phyloP scores from a whole-genome alignment of 805 yeast species.

The Barnettozyma vustinii region DNA sequence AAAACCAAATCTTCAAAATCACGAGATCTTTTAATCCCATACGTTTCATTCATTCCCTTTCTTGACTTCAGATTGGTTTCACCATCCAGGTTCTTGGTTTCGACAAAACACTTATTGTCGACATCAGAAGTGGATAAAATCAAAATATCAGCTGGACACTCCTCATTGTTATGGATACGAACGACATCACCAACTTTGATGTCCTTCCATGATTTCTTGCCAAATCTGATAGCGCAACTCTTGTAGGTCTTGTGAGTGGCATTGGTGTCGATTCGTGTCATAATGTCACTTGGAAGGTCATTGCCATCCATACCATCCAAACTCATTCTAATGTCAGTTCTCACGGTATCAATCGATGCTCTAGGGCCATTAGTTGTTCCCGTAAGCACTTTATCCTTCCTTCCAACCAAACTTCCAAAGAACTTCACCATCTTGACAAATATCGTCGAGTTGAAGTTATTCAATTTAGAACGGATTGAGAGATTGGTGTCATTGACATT shows the following conservation, averaged over 20 bases:
- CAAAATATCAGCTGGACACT: slow-evolving; percentile 71
- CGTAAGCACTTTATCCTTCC: slow-evolving; percentile 10
- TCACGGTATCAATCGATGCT: slow-evolving; percentile 15
- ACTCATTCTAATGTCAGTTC: slow-evolving; percentile 8
- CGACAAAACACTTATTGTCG: slow-evolving; percentile 66
- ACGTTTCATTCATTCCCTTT: slow-evolving; percentile 58
- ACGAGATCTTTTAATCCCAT: slow-evolving; percentile 39
- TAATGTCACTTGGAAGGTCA: slow-evolving; percentile 4
- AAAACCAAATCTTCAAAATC: slow-evolving; percentile 47
- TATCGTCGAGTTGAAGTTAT: slow-evolving; percentile 40
- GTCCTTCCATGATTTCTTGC: slow-evolving; percentile 52
- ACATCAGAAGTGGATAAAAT: slow-evolving; percentile 58
- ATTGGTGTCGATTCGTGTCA: slow-evolving; percentile 4
- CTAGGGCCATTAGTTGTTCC: slow-evolving; percentile 5
- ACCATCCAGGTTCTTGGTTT: slow-evolving; percentile 79
- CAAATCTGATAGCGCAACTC: slow-evolving; percentile 23
- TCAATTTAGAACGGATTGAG: slow-evolving; percentile 45
- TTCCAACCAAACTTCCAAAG: slow-evolving; percentile 16
- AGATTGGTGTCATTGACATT: slow-evolving; percentile 58
- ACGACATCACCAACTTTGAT: slow-evolving; percentile 70
- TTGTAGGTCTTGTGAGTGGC: slow-evolving; percentile 3
- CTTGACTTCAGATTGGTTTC: slow-evolving; percentile 71
- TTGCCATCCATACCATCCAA: slow-evolving; percentile 2
- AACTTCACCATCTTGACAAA: slow-evolving; percentile 21
- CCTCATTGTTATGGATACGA: slow-evolving; percentile 67